Evolutionary conservation across 140 eudicot genomes (phyloP).

Genomic region (Oenanthe javanica): DNA sequence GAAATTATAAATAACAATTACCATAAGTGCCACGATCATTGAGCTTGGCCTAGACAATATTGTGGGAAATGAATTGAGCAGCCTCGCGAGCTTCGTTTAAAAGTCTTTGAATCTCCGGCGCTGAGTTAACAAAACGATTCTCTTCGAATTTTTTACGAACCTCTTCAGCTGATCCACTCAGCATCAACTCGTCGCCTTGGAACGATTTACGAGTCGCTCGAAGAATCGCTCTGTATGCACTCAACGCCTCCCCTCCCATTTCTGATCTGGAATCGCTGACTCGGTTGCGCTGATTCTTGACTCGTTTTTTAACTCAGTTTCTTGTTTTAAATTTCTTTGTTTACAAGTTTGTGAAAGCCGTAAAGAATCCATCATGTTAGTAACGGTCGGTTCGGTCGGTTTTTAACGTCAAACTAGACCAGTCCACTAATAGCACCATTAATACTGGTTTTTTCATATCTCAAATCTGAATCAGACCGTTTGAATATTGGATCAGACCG

Average conservation of each 20-base stretch:
- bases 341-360: too few species aligned
- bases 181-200: conserved; percentile 78
- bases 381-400: too few species aligned
- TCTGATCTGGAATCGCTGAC: background rate
- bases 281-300: background rate
- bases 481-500: too few species aligned
- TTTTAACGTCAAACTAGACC: too few species aligned
- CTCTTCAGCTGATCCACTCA: conserved; percentile 71
- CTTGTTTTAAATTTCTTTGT: too few species aligned
- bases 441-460: too few species aligned
- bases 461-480: too few species aligned
- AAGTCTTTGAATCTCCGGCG: conserved; percentile 49
- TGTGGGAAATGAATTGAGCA: conserved; percentile 59
- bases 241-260: conserved; percentile 52
- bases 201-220: conserved; percentile 72
- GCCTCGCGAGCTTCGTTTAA: conserved; percentile 79
- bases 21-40: conserved; percentile 80
- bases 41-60: conserved; percentile 84
- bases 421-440: too few species aligned
- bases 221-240: conserved; percentile 62
- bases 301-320: background rate
- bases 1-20: conserved; percentile 7
- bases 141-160: conserved; percentile 81
- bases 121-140: conserved; percentile 65
- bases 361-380: too few species aligned